These are phyloP conservation scores for Ceratobasidium sp. DNA, from an alignment of 1,284 basidiomycete genomes.

Conservation along the genomic window DNA sequence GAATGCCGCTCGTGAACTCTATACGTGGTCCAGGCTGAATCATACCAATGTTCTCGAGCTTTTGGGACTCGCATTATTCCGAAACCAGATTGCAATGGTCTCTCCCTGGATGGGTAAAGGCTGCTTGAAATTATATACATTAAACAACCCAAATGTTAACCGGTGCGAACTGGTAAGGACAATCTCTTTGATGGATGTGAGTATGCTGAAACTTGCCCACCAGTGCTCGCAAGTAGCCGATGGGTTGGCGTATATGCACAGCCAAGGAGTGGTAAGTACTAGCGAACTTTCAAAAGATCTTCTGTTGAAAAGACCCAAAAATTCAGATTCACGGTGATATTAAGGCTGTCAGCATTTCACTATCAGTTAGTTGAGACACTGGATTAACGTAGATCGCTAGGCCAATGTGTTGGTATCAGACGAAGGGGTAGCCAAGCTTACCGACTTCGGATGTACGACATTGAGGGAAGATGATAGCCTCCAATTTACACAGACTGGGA, in stretches of 20 bases:
- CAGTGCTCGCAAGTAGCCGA: not conserved
- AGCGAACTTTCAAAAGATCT: not conserved
- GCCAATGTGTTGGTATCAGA: not conserved
- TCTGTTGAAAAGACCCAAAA: not conserved
- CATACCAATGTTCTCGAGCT: conserved; percentile 1
- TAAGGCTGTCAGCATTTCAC: not conserved
- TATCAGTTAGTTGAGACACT: not conserved
- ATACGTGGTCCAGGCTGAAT: not conserved
- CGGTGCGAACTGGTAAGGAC: not conserved
- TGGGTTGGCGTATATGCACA: not conserved
- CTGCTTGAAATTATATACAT: not conserved
- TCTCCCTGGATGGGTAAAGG: not conserved
- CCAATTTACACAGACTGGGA: not conserved
- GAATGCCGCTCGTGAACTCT: not conserved
- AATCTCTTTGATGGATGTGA: too few species aligned
- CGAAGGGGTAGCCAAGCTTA: not conserved
- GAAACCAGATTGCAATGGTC: not conserved
- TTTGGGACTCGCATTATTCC: not conserved
- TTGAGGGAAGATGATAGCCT: not conserved
- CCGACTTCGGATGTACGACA: not conserved
- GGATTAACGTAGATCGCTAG: too few species aligned
- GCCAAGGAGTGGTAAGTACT: not conserved
- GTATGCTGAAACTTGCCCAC: too few species aligned
- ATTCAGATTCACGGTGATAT: not conserved
- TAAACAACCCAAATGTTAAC: not conserved